Evolutionary conservation across 257 asterid genomes (phyloP), one percentile per base, ranked within the genome.

Genomic region (Nicotiana attenuata): DNA sequence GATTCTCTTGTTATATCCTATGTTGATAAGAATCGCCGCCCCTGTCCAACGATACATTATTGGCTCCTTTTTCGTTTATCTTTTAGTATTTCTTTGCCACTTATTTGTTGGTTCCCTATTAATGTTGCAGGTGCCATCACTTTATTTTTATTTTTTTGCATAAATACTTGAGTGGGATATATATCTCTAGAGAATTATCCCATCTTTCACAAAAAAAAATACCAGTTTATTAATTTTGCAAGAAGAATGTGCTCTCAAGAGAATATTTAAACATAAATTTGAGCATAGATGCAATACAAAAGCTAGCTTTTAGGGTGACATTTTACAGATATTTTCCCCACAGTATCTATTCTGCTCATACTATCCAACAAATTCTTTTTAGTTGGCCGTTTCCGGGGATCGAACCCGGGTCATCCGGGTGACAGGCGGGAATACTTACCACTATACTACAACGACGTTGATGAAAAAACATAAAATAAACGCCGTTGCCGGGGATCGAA

Each of bases 401-500:
- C 97, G 95, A 93, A 93, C 97, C 97, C 94, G 92, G 95, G 97
- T 94, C 97, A 84, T 94, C 93, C 94, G 95, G 92, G 94, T 92
- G 95, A 92, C 97, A 94, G 95, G 97, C 93, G 90, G 94, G 94
- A 87, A 94, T 94, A 93, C 98, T 94, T 11, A 92, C 97, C 97
- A 93, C 98, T 92, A 93, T 91, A 92, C 97, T 93, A 94, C 97
- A 94, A 92, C 93, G 88, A 89, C 91, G n/a, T n/a, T n/a, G n/a
- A n/a, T n/a, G n/a, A n/a, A n/a, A n/a, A n/a, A n/a, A n/a, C n/a
- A n/a, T n/a, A 26, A 64, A 26, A 5, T 0, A n/a, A 19, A 0
- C 91, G 94, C 97, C 97, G 95, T 85, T 92, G 97, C 97, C 95
- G 97, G 97, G 97, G 98, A 93, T 93, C 97, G 96, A 95, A 92